Conservation (phyloP, 805 yeast genomes). For the Kuraishia capsulata region DNA sequence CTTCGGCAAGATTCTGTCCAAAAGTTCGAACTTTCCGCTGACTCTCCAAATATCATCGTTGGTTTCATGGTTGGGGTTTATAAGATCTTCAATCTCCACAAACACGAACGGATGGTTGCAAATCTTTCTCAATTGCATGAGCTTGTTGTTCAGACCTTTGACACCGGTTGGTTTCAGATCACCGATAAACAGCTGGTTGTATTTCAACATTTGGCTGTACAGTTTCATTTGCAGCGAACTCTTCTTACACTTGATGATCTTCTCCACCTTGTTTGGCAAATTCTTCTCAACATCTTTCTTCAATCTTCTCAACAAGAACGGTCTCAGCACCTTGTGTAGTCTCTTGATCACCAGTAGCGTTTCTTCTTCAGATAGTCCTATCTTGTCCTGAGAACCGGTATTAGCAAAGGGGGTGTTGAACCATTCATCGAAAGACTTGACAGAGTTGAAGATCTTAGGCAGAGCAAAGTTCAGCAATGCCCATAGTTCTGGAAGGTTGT, state of each 20-base stretch:
- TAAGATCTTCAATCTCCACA: conserved; percentile 67
- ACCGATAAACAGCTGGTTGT: conserved; percentile 54
- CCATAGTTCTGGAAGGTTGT: conserved; percentile 81
- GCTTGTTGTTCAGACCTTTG: conserved; percentile 71
- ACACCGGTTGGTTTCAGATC: conserved; percentile 55
- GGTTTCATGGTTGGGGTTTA: conserved; percentile 54
- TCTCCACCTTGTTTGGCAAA: conserved; percentile 77
- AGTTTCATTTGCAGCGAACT: conserved; percentile 63
- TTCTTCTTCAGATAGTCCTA: conserved; percentile 81
- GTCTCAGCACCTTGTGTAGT: conserved; percentile 79
- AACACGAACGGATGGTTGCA: conserved; percentile 86
- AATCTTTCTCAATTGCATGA: conserved; percentile 79
- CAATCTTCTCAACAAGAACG: conserved; percentile 74
- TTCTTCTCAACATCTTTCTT: conserved; percentile 85
- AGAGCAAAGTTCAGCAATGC: conserved; percentile 73
- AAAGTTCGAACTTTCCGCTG: conserved; percentile 72
- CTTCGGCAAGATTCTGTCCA: conserved; percentile 70
- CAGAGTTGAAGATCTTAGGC: conserved; percentile 80
- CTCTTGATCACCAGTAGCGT: conserved; percentile 72
- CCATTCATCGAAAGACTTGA: conserved; percentile 84
- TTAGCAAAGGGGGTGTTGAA: conserved; percentile 84
- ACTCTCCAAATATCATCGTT: conserved; percentile 66
- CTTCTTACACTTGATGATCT: conserved; percentile 70
- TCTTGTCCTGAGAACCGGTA: conserved; percentile 73
- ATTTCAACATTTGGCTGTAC: conserved; percentile 73